These are phyloP conservation scores for Neofusicoccum parvum DNA, from an alignment of 2,329 filamentous ascomycete genomes.

Conservation along the genomic window DNA sequence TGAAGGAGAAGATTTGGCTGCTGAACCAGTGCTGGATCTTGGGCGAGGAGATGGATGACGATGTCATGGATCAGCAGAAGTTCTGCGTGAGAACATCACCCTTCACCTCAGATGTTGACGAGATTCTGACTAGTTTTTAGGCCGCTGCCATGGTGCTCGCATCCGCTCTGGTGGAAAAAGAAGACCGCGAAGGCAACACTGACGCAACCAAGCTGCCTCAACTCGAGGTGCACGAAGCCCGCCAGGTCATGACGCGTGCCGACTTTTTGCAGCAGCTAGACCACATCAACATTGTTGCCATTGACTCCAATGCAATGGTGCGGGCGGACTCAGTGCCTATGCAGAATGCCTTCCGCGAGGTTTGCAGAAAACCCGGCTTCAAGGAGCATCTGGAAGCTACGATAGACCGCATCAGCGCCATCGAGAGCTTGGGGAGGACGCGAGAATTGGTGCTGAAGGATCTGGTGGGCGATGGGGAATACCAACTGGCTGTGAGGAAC, in stretches of 20 bases:
- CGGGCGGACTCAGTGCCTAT: constrained; percentile 81
- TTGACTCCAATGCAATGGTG: constrained; percentile 78
- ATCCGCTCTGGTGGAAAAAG: constrained; percentile 76
- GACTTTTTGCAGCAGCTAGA: constrained; percentile 88
- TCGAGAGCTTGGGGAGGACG: constrained; percentile 76
- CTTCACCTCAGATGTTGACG: not conserved
- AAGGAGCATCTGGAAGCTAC: constrained; percentile 77
- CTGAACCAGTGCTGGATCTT: constrained; percentile 71
- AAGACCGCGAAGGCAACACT: constrained; percentile 57
- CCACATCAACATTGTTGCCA: constrained; percentile 86
- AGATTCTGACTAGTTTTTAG: constrained; percentile 39
- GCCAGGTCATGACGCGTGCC: constrained; percentile 82
- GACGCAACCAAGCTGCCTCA: constrained; percentile 67
- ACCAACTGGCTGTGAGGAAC: not conserved
- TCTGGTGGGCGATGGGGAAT: constrained; percentile 43
- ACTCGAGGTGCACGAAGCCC: constrained; percentile 77
- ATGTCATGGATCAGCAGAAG: constrained; percentile 92
- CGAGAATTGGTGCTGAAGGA: constrained; percentile 88
- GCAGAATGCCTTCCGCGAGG: constrained; percentile 80
- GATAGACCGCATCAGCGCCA: constrained; percentile 75
- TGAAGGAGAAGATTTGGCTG: constrained; percentile 70
- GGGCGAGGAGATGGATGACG: constrained; percentile 75
- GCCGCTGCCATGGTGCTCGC: constrained; percentile 86
- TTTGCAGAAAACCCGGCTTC: constrained; percentile 73
- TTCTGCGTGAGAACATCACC: constrained; percentile 63